Percentiles rank a stretch among this genome's conserved stretches.
Evolutionary conservation across 1,284 basidiomycete species (phyloP).

Genomic region (Malassezia yamatoensis): DNA sequence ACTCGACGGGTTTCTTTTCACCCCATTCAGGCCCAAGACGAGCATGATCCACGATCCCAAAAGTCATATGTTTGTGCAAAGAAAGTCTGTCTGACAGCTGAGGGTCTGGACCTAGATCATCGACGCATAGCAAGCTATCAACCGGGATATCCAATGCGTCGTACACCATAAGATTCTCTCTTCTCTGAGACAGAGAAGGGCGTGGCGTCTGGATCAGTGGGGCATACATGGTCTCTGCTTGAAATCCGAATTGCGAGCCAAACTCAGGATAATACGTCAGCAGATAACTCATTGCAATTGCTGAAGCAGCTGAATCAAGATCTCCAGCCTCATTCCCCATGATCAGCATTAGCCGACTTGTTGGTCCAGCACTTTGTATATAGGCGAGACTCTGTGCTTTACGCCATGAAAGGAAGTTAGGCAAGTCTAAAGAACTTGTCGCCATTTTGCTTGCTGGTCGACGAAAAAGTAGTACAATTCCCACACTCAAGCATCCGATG

Average conservation of each 20-base stretch:
- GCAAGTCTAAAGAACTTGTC: neutral
- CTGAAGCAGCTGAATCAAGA: constrained; percentile 39
- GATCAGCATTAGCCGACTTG: constrained; percentile 24
- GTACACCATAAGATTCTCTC: constrained; percentile 60
- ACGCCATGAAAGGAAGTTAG: constrained; percentile 9
- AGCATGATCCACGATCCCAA: constrained; percentile 32
- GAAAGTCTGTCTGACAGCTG: constrained; percentile 19
- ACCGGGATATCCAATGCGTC: constrained; percentile 18
- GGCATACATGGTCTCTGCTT: constrained; percentile 48
- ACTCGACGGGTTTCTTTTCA: constrained; percentile 54
- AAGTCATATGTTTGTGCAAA: constrained; percentile 17
- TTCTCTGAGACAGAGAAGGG: constrained; percentile 64
- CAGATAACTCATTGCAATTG: constrained; percentile 35
- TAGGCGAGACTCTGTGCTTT: constrained; percentile 3
- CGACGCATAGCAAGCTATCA: constrained; percentile 21
- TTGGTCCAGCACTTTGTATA: neutral
- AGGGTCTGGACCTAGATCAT: constrained; percentile 22
- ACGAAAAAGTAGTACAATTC: neutral
- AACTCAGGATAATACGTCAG: constrained; percentile 18
- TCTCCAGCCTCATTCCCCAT: constrained; percentile 47
- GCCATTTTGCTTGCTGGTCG: neutral
- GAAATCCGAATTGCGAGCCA: constrained; percentile 17
- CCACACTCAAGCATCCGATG: neutral
- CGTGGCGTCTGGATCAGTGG: constrained; percentile 65
- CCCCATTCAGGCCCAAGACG: constrained; percentile 26